Conservation (phyloP, 2,329 filamentous ascomycete species). For the Colletotrichum nymphaeae region DNA sequence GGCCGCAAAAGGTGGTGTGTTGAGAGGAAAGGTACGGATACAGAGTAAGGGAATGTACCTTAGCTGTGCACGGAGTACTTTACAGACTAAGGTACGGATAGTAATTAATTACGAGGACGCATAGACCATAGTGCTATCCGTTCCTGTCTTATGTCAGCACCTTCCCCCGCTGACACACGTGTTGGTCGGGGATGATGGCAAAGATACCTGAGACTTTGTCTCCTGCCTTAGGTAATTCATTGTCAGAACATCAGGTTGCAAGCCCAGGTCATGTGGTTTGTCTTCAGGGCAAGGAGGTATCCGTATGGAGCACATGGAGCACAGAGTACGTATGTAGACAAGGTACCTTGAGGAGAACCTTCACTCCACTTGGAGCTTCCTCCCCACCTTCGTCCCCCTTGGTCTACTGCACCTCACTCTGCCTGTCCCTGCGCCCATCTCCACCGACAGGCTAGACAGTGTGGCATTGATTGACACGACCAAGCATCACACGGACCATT, state of each 20-base stretch:
- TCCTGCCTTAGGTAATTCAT: neutral
- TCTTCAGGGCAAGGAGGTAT: neutral
- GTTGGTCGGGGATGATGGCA: slow-evolving; percentile 8
- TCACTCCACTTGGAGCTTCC: neutral
- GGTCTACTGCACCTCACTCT: neutral
- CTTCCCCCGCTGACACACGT: neutral
- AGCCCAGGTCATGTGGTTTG: neutral
- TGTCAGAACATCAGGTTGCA: neutral
- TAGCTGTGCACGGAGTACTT: too few relatives aligned
- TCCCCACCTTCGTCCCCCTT: neutral
- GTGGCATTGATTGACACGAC: neutral
- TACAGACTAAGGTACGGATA: neutral
- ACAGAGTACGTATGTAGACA: neutral
- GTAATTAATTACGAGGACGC: neutral
- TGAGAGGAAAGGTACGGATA: too few relatives aligned
- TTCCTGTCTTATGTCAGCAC: neutral
- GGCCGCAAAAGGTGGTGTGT: neutral
- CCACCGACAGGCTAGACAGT: slow-evolving; percentile 13
- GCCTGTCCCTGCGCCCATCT: slow-evolving; percentile 10
- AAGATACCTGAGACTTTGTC: neutral
- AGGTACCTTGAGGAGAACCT: neutral
- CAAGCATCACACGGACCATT: neutral
- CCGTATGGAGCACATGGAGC: too few relatives aligned
- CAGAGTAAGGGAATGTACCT: too few relatives aligned
- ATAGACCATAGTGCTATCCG: neutral